These are phyloP conservation scores for Rhododendron kiyosumense DNA, from an alignment of 148 eudicot species.

Conservation along the genomic window DNA sequence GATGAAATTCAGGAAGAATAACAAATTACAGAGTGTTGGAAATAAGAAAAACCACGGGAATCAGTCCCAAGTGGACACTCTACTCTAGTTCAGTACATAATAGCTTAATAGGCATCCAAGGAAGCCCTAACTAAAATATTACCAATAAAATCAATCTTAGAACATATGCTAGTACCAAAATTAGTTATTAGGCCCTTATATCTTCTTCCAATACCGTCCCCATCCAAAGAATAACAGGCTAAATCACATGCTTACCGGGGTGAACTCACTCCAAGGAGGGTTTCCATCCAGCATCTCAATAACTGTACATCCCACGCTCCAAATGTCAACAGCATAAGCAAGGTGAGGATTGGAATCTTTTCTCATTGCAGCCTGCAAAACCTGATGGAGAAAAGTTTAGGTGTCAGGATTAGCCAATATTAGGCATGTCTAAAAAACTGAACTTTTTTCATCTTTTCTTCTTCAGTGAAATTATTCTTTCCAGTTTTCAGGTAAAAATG, in stretches of 20 bases:
- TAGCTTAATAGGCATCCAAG: neutral
- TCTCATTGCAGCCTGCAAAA: constrained; percentile 71
- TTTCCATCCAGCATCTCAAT: constrained; percentile 91
- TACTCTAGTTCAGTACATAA: neutral
- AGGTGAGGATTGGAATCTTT: constrained; percentile 59
- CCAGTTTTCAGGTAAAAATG: neutral
- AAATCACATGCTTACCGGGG: constrained; percentile 44
- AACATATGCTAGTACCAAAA: neutral
- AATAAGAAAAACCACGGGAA: neutral
- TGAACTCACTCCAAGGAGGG: constrained; percentile 82
- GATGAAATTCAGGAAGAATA: neutral
- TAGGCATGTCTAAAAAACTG: neutral
- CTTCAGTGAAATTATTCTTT: neutral
- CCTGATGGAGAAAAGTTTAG: constrained; percentile 31
- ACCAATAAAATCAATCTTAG: neutral
- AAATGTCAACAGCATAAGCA: constrained; percentile 83
- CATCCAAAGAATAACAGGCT: neutral
- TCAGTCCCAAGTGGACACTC: neutral
- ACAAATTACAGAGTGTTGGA: neutral
- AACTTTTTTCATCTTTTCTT: neutral
- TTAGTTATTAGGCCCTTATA: neutral
- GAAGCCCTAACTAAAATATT: neutral
- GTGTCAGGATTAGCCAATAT: constrained; percentile 2
- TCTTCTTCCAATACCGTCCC: neutral
- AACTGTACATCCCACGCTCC: constrained; percentile 97